phyloP scores from a whole-genome alignment of 2,329 filamentous ascomycete species.

The Lithohypha guttulata region DNA sequence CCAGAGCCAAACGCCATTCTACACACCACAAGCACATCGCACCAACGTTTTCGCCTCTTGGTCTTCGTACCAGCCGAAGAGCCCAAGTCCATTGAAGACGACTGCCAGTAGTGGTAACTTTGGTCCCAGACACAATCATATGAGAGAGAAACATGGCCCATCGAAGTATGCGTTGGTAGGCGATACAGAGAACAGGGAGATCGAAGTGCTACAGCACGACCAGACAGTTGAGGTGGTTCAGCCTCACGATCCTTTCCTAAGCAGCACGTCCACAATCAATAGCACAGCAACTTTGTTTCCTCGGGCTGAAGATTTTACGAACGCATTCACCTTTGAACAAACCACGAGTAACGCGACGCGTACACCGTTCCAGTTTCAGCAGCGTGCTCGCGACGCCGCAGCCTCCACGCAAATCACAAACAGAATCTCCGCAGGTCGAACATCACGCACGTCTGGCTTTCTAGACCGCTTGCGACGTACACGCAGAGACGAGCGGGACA shows the following conservation, averaged over 20 bases:
- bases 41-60: conserved; percentile 29
- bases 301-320: neutral
- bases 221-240: neutral
- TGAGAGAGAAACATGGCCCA: too few species aligned
- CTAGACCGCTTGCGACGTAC: conserved; percentile 30
- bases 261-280: conserved; percentile 2
- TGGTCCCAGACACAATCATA: neutral
- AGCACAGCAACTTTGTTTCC: neutral
- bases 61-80: conserved; percentile 17
- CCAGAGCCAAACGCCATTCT: conserved; percentile 5
- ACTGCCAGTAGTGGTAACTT: conserved; percentile 14
- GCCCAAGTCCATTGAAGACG: conserved; percentile 19
- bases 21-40: conserved; percentile 30
- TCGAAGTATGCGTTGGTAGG: too few species aligned
- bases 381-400: conserved; percentile 11
- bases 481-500: conserved; percentile 30
- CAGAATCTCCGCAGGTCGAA: conserved; percentile 14
- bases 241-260: conserved; percentile 2
- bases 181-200: too few species aligned
- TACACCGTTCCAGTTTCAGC: conserved; percentile 16
- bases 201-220: too few species aligned
- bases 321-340: conserved; percentile 15
- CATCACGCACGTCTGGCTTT: conserved; percentile 30
- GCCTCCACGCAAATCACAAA: conserved; percentile 11
- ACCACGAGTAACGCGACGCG: conserved; percentile 16